These are phyloP conservation scores for Solanum hybrid DNA, from an alignment of 305 asterid species.

Conservation along the genomic window DNA sequence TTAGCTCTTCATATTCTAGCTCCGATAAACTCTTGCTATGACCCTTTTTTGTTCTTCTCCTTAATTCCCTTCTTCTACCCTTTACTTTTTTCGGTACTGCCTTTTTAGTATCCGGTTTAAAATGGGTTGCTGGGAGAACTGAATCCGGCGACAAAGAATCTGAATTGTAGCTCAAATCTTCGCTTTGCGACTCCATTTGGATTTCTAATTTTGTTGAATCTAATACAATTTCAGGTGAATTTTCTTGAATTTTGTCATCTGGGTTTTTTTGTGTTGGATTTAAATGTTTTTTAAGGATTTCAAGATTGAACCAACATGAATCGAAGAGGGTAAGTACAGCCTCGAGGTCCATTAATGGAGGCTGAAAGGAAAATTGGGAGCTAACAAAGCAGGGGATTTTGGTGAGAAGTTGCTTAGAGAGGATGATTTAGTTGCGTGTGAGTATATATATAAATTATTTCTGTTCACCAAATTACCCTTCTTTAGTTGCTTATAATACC, in stretches of 20 bases:
- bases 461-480: constrained; percentile 26
- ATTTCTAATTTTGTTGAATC: constrained; percentile 1
- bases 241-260: not conserved
- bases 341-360: constrained; percentile 26
- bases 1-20: constrained; percentile 42
- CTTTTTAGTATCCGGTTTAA: not conserved
- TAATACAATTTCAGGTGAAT: not conserved
- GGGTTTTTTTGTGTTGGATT: not conserved
- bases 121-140: constrained; percentile 13
- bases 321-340: constrained; percentile 23
- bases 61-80: not conserved
- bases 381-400: not conserved
- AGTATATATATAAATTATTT: not conserved
- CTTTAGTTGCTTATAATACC: not conserved
- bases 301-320: constrained; percentile 22
- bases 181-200: constrained; percentile 13
- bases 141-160: constrained; percentile 24
- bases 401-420: not conserved
- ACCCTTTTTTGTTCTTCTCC: constrained; percentile 1
- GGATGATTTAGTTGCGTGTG: not conserved
- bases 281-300: constrained; percentile 17
- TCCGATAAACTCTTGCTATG: constrained; percentile 43
- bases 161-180: constrained; percentile 6
- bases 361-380: not conserved
- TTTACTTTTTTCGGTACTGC: not conserved